These are phyloP conservation scores for Neurospora sublineolata DNA, from an alignment of 495 filamentous ascomycete species.

Conservation along the genomic window DNA sequence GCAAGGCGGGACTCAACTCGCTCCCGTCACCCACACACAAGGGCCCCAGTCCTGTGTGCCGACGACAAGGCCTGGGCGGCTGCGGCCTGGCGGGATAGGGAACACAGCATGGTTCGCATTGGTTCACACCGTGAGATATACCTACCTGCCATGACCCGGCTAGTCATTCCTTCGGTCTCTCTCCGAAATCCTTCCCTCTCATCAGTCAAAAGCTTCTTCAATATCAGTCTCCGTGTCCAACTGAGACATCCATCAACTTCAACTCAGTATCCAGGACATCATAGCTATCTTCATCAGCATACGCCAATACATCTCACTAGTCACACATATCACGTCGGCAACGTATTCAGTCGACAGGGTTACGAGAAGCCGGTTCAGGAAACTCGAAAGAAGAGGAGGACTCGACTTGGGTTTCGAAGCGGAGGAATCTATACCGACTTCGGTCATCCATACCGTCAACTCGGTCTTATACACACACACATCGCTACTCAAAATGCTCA, in stretches of 20 bases:
- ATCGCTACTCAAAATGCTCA: slow-evolving; percentile 34
- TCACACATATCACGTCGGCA: neutral
- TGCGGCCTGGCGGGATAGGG: neutral
- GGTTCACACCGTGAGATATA: neutral
- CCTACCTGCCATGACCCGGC: neutral
- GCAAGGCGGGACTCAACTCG: neutral
- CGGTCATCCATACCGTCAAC: neutral
- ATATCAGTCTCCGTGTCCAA: neutral
- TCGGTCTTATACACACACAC: neutral
- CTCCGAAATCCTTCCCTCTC: neutral
- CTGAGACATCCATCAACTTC: neutral
- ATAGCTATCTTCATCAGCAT: neutral
- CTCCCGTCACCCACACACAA: neutral
- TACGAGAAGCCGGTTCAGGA: neutral
- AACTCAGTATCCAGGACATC: neutral
- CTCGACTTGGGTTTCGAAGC: neutral
- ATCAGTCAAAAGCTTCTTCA: neutral
- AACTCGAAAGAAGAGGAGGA: neutral
- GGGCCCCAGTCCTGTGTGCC: slow-evolving; percentile 3
- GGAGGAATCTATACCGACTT: neutral
- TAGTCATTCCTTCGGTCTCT: neutral
- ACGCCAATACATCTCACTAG: neutral
- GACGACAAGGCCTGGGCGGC: neutral
- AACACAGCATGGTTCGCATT: neutral
- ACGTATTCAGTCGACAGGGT: neutral